A percentile compares a stretch with the other conserved stretches of the same genome.
phyloP scores from a whole-genome alignment of 176 grass and related monocot genomes.

The Elymus sibiricus region DNA sequence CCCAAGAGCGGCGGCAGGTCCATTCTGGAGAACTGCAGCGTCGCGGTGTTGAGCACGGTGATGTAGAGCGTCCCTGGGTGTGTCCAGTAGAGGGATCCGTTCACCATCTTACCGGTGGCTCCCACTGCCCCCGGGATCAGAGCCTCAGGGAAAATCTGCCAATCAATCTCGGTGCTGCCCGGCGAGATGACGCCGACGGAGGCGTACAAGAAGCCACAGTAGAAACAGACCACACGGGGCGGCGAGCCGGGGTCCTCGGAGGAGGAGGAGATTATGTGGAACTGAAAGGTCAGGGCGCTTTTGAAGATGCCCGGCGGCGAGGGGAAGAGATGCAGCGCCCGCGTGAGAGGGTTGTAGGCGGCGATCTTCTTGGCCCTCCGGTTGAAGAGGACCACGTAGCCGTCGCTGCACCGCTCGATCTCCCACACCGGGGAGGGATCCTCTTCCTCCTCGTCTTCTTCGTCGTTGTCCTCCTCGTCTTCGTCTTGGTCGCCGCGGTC shows the following conservation, averaged over 20 bases:
- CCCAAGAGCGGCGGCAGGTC: background rate
- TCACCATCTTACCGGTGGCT: background rate
- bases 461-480: background rate
- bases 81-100: background rate
- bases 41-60: background rate
- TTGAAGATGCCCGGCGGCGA: background rate
- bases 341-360: background rate
- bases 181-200: background rate
- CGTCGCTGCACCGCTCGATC: background rate
- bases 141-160: background rate
- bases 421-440: background rate
- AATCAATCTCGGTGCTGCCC: background rate
- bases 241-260: background rate
- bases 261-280: background rate
- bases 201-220: background rate
- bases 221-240: background rate
- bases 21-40: background rate
- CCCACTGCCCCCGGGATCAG: background rate
- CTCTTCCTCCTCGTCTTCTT: background rate
- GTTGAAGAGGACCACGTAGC: background rate
- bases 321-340: constrained; percentile 3
- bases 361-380: background rate
- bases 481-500: no score
- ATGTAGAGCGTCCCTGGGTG: background rate
- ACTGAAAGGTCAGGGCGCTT: background rate